These are phyloP conservation scores for Dicorynia guianensis DNA, from an alignment of 306 rosid species.

Conservation along the genomic window DNA sequence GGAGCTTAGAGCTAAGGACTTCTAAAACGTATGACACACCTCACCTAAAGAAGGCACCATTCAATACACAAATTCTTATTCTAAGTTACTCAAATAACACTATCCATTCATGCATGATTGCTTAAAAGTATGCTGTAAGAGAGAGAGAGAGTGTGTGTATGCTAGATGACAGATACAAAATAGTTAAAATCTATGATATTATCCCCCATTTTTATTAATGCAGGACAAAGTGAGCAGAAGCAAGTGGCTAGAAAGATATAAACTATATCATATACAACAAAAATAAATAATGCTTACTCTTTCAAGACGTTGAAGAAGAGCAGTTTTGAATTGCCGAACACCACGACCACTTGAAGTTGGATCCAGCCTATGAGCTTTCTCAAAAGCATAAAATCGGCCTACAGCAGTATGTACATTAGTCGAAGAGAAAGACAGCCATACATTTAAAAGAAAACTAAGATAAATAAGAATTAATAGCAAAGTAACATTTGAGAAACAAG, in stretches of 20 bases:
- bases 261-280: conserved; percentile 1
- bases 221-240: not conserved
- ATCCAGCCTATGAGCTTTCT: conserved; percentile 97
- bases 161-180: too few relatives aligned
- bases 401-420: conserved; percentile 27
- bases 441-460: conserved; percentile 11
- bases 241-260: not conserved
- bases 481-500: not conserved
- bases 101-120: not conserved
- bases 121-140: not conserved
- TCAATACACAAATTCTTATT: not conserved
- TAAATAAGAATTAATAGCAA: not conserved
- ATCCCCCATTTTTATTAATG: not conserved
- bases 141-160: too few relatives aligned
- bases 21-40: not conserved
- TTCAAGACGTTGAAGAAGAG: conserved; percentile 96
- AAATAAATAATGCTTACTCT: conserved; percentile 60
- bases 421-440: conserved; percentile 11
- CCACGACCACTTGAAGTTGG: conserved; percentile 99
- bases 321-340: conserved; percentile 96
- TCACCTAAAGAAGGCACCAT: not conserved
- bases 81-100: not conserved
- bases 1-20: not conserved
- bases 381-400: conserved; percentile 99
- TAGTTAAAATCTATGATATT: not conserved